Base-by-base conservation (phyloP, 306 rosid genomes). In the Castanea sativa region DNA sequence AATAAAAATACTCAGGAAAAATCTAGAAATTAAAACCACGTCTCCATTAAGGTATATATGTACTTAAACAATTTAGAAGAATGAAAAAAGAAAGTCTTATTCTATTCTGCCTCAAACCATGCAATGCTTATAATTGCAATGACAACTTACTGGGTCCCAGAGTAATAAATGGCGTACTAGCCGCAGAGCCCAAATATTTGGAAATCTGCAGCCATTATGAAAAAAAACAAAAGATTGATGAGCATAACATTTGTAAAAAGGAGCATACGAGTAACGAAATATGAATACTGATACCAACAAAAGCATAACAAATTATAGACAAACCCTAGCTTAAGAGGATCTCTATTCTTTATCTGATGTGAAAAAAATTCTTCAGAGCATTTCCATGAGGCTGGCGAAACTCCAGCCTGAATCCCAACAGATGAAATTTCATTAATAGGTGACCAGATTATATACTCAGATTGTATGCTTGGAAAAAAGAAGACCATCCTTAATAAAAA, bases 351-450 rank as follows among this genome's bases (percentile, higher is more conserved):
- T 58, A 95, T 95, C 77, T 95, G 94, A 71, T 33, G 76, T 58
- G 97, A 84, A 77, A 95, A 91, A 81, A 92, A 92, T 69, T 95
- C 98, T 84, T 92, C 97, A 6, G 99, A 95, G 89, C 99, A 95
- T 89, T 89, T 92, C 98, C 98, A 95, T 73, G 98, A 90, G 69
- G 99, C 99, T 4, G 97, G 99, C 65, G 97, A 85, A 83, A 49
- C 86, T 84, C 92, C 85, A 71, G 49, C 29, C 72, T 19, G 29
- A 35, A 68, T 33, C 41, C n/a, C 20, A 67, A 29, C 32, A 63
- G 41, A 29, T 29, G 38, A 63, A 35, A 18, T 67, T 67, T 35
- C n/a, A 35, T 67, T 67, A 64, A 20, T 6, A 35, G 27, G 32
- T 35, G 53, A 45, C 53, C 15, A 45, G 53, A 45, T 45, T 45